Conservation (phyloP, 2,329 filamentous ascomycete species). For the Rhinocladiella similis region DNA sequence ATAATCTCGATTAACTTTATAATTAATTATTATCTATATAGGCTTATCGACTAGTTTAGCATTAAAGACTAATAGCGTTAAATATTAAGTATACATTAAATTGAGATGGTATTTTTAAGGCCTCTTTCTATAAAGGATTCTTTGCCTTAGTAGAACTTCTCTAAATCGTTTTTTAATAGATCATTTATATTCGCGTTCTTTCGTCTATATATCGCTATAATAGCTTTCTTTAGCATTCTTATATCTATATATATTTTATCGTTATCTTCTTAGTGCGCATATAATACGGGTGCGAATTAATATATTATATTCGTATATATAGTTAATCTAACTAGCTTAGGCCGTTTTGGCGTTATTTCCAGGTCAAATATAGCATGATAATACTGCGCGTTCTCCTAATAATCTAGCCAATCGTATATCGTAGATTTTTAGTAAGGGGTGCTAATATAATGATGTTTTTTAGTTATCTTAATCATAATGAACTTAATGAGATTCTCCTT, state of each 20-base stretch:
- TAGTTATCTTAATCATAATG: not conserved
- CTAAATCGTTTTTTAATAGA: no score
- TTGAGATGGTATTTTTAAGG: not conserved
- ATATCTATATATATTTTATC: not conserved
- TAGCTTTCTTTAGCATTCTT: no score
- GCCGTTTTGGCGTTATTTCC: no score
- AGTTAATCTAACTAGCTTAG: not conserved
- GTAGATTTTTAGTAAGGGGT: not conserved
- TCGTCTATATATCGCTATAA: no score
- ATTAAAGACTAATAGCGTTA: not conserved
- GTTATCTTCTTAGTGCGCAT: not conserved
- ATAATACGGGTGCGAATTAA: not conserved
- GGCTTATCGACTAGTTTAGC: not conserved
- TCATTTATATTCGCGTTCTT: no score
- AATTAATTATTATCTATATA: not conserved
- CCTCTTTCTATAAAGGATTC: no score
- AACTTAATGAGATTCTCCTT: not conserved
- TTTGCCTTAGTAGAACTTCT: no score
- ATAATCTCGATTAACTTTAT: not conserved
- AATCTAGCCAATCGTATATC: not conserved
- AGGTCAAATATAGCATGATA: not conserved
- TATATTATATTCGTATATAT: not conserved
- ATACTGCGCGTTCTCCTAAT: not conserved
- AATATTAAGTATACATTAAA: no score
- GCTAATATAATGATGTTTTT: not conserved